A percentile compares a stretch with the other conserved stretches of the same genome.
phyloP scores from a whole-genome alignment of 371 early-diverging fungal species.

The Coemansia linderi region DNA sequence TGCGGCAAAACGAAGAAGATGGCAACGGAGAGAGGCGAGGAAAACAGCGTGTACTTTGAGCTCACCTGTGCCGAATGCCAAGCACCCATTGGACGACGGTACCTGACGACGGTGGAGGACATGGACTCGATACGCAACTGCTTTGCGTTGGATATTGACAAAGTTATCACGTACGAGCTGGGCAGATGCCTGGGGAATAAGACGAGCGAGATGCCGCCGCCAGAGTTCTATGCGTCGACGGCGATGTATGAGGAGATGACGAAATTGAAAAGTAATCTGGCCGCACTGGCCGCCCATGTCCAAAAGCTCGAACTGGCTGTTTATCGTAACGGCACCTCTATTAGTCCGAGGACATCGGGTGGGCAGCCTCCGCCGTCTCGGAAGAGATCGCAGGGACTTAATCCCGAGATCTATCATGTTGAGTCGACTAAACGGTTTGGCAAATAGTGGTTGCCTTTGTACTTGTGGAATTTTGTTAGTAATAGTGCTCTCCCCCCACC shows the following conservation, averaged over 20 bases:
- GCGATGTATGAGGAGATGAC: slow-evolving; percentile 34
- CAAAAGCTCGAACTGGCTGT: slow-evolving; percentile 43
- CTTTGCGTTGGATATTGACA: slow-evolving; percentile 38
- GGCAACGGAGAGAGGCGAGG: slow-evolving; percentile 29
- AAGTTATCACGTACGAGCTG: slow-evolving; percentile 47
- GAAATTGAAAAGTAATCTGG: slow-evolving; percentile 43
- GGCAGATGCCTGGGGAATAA: slow-evolving; percentile 36
- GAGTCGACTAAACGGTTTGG: slow-evolving; percentile 38
- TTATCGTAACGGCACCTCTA: slow-evolving; percentile 14
- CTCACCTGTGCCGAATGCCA: slow-evolving; percentile 43
- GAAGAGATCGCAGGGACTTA: slow-evolving; percentile 26
- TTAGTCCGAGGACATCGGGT: slow-evolving; percentile 33
- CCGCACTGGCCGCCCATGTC: slow-evolving; percentile 42
- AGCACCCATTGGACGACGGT: slow-evolving; percentile 28
- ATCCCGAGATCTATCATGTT: slow-evolving; percentile 35
- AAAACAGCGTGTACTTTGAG: slow-evolving; percentile 39
- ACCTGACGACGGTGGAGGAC: slow-evolving; percentile 36
- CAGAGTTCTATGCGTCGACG: slow-evolving; percentile 44
- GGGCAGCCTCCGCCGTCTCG: slow-evolving; percentile 7
- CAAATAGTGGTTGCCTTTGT: not conserved
- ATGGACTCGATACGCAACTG: slow-evolving; percentile 35
- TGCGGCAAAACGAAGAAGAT: slow-evolving; percentile 27
- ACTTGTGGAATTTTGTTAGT: not conserved
- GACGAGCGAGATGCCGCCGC: slow-evolving; percentile 26
- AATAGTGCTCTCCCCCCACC: not conserved